A percentile compares a stretch with the other conserved stretches of the same genome.
Evolutionary conservation across 176 grass and related monocot genomes (phyloP).

Genomic region (Cocos nucifera): DNA sequence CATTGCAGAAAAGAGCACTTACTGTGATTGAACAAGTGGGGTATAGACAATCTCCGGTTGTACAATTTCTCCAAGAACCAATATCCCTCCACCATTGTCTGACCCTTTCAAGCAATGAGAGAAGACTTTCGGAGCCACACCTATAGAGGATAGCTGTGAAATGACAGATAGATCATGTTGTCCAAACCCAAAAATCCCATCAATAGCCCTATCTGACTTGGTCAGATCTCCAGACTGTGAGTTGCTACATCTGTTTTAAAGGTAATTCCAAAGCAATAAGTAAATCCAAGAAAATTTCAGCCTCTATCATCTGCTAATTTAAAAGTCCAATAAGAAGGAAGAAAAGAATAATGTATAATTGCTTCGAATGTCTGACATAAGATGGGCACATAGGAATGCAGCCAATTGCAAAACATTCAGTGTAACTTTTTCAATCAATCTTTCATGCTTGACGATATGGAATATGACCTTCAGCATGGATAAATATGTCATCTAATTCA

Average conservation of each 20-base stretch:
- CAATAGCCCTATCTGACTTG: slow-evolving; percentile 82
- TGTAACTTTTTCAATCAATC: no score
- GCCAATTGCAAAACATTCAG: no score
- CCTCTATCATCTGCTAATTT: no score
- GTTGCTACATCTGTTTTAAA: slow-evolving; percentile 71
- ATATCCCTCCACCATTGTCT: slow-evolving; percentile 81
- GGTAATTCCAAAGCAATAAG: no score
- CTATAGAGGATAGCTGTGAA: slow-evolving; percentile 68
- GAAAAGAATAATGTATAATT: no score
- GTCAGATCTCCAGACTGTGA: slow-evolving; percentile 82
- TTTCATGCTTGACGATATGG: no score
- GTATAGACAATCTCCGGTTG: slow-evolving; percentile 90
- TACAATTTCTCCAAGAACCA: slow-evolving; percentile 86
- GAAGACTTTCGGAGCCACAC: slow-evolving; percentile 71
- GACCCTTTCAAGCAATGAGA: slow-evolving; percentile 97
- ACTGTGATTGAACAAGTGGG: slow-evolving; percentile 86
- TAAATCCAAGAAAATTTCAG: no score
- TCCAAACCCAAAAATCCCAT: slow-evolving; percentile 97
- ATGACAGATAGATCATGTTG: slow-evolving; percentile 77
- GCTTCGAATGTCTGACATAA: no score
- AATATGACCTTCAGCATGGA: no score
- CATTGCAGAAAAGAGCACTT: slow-evolving; percentile 23
- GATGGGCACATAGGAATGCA: no score
- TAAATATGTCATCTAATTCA: no score
- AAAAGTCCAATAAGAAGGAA: no score